Base-by-base conservation (phyloP, 1,284 basidiomycete species). In the Heterobasidion irregulare region DNA sequence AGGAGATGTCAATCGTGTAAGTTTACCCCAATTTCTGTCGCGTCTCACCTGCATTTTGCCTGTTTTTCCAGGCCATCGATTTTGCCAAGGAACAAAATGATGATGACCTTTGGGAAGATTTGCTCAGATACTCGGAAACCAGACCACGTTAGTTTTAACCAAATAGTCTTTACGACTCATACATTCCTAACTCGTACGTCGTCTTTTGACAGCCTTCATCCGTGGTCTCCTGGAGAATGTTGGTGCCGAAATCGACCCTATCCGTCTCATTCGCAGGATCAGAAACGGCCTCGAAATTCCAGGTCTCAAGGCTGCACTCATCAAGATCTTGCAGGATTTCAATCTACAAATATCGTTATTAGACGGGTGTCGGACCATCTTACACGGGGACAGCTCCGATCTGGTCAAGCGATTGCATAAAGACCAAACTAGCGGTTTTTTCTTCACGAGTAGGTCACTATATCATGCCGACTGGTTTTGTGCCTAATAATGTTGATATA, bases 61-160 rank as follows among this genome's bases (percentile, higher is more conserved):
- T 26, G 4, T 26, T 26, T 26, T 26, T 26, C 59, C 59, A 93
- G 90, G 95, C 96, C 0, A 98, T 99, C 63, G 95, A 98, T 58
- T 99, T 99, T 66, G 96, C 95, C 0, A 96, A 96, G 66, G 95
- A 98, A 68, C 96, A 98, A 69, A 89, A 89, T 57, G 97, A 99
- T 63, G 87, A 94, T 60, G 97, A 99, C 68, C 82, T 99, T 0
- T 99, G 97, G 97, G 96, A 98, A 65, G 94, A 98, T 67, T 78
- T 99, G 10, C 74, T 99, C 18, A 83, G 80, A 57, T 98, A 99
- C 66, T 96, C 96, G 0, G 96, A 98, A 70, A 94, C 92, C 15
- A 77, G 92, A 57, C 97, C 96, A 45, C 72, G 90, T 92, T 57
- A 53, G 78, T 68, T 4, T 35, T 43, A 12, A 47, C 8, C n/a